Evolutionary conservation across 2,329 filamentous ascomycete genomes (phyloP).

Genomic region (Rhynchosporium secalis): DNA sequence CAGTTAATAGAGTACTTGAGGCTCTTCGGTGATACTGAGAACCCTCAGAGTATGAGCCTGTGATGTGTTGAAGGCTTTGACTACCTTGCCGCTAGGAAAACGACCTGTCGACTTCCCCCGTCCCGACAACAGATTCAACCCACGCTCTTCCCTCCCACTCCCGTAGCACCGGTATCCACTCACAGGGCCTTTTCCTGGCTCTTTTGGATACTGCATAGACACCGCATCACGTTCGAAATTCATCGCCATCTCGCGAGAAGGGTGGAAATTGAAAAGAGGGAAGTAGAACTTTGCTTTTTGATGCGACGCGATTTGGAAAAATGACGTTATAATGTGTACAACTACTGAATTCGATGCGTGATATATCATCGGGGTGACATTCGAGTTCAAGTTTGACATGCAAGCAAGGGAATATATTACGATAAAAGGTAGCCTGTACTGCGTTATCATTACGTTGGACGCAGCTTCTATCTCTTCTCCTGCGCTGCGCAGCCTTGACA

Average conservation of each 20-base stretch:
- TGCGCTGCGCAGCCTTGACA: too few relatives aligned
- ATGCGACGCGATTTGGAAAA: too few relatives aligned
- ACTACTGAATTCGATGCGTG: too few relatives aligned
- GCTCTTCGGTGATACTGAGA: too few relatives aligned
- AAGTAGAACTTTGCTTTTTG: neutral
- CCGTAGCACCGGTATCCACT: conserved; percentile 13
- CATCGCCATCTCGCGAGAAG: neutral
- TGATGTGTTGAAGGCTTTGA: too few relatives aligned
- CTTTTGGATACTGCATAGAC: neutral
- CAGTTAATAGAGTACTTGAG: too few relatives aligned
- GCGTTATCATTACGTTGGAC: neutral
- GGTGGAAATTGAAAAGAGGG: neutral
- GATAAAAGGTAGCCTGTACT: too few relatives aligned
- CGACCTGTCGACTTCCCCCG: conserved; percentile 8
- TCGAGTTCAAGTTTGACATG: too few relatives aligned
- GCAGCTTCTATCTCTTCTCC: neutral
- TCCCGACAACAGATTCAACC: conserved; percentile 3
- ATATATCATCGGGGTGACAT: too few relatives aligned
- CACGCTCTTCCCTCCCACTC: neutral
- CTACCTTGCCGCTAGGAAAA: neutral
- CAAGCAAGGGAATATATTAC: too few relatives aligned
- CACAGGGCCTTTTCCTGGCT: neutral
- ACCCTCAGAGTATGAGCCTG: too few relatives aligned
- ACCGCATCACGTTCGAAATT: neutral
- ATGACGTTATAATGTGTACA: too few relatives aligned